These are phyloP conservation scores for Juncus inflexus DNA, from an alignment of 176 grass and related monocot genomes.

Conservation along the genomic window DNA sequence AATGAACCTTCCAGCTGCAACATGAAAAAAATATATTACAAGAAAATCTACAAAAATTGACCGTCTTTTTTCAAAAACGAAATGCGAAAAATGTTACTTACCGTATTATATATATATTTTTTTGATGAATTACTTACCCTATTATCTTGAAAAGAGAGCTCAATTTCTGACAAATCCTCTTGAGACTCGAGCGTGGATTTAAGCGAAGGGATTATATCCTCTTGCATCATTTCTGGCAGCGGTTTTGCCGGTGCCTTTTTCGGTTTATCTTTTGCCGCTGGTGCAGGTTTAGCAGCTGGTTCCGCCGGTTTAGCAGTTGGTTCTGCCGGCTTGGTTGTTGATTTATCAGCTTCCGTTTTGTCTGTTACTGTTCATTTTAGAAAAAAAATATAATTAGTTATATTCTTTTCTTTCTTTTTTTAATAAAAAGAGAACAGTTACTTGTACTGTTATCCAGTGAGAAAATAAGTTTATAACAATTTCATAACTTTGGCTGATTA, in stretches of 20 bases:
- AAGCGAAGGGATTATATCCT: constrained; percentile 81
- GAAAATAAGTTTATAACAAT: neutral
- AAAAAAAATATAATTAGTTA: too few relatives aligned
- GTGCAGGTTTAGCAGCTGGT: constrained; percentile 19
- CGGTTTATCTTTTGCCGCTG: constrained; percentile 40
- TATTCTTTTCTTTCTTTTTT: neutral
- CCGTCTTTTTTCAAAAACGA: too few relatives aligned
- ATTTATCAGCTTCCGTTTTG: neutral
- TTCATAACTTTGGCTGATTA: neutral
- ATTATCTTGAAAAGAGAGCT: constrained; percentile 76
- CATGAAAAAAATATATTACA: constrained; percentile 9
- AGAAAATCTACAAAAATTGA: too few relatives aligned
- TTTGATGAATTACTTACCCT: constrained; percentile 41
- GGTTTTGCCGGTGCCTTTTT: constrained; percentile 60
- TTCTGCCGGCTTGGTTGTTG: neutral
- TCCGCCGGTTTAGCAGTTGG: neutral
- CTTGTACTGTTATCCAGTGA: neutral
- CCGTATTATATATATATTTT: neutral
- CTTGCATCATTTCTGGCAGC: constrained; percentile 84
- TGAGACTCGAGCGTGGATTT: constrained; percentile 55
- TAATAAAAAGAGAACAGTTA: neutral
- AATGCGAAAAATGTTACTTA: neutral
- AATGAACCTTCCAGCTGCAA: constrained; percentile 90
- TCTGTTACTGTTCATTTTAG: constrained; percentile 16
- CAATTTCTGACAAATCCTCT: constrained; percentile 65